These are phyloP conservation scores for Pneumocystis carinii DNA, from an alignment of 1,139 yeast genomes.

Conservation along the genomic window DNA sequence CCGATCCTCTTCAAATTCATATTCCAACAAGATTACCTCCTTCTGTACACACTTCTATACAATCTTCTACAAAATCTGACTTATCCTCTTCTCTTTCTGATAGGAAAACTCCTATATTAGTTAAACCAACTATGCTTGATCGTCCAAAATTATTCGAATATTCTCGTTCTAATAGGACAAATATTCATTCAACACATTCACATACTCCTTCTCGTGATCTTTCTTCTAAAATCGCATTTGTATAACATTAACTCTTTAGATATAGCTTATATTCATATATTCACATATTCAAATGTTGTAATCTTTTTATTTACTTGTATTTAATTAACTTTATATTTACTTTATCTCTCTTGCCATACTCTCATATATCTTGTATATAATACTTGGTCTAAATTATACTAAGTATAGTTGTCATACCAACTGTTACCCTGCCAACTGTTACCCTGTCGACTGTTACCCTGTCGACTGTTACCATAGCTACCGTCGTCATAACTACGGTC, in stretches of 20 bases:
- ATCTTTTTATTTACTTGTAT: too few relatives aligned
- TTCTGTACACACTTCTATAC: not conserved
- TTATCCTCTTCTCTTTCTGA: not conserved
- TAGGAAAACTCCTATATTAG: not conserved
- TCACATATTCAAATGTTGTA: too few relatives aligned
- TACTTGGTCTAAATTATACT: too few relatives aligned
- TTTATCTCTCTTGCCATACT: too few relatives aligned
- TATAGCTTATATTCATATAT: not conserved
- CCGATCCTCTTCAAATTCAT: not conserved
- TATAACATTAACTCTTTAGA: not conserved
- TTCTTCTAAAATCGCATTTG: not conserved
- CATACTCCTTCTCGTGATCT: not conserved
- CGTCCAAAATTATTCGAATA: not conserved
- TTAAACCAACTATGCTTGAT: not conserved
- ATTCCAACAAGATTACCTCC: not conserved
- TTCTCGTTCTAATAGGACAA: not conserved
- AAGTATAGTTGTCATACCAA: too few relatives aligned
- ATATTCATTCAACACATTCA: not conserved
- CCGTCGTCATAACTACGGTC: too few relatives aligned
- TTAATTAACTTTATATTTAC: too few relatives aligned
- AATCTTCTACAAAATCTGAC: not conserved
- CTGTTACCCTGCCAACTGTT: too few relatives aligned
- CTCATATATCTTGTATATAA: too few relatives aligned
- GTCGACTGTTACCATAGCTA: too few relatives aligned
- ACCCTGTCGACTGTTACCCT: too few relatives aligned